Percentiles rank a stretch among this genome's conserved stretches.
Evolutionary conservation across 768 basidiomycete genomes (phyloP).

Genomic region (Mycena indigotica): DNA sequence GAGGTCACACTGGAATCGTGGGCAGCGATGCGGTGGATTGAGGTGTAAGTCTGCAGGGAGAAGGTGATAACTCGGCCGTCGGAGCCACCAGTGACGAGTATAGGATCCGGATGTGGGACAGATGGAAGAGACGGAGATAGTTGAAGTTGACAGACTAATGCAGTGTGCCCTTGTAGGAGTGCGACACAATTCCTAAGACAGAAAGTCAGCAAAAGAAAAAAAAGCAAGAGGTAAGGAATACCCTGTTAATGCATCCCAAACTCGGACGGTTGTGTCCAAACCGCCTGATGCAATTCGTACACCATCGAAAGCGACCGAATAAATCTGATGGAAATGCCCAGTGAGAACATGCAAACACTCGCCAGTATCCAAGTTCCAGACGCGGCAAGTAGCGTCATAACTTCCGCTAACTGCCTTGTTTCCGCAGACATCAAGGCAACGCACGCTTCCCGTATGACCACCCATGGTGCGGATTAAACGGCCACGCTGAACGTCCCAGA

Average conservation of each 20-base stretch:
- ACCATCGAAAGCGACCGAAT: constrained; percentile 90
- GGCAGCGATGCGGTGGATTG: constrained; percentile 73
- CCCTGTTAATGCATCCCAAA: constrained; percentile 90
- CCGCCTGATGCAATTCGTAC: constrained; percentile 79
- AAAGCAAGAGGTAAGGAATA: constrained; percentile 36
- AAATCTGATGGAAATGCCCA: constrained; percentile 89
- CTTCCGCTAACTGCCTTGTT: constrained; percentile 86
- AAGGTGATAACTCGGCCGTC: constrained; percentile 83
- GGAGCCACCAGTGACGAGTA: constrained; percentile 72
- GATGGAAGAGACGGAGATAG: constrained; percentile 54
- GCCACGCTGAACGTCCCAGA: constrained; percentile 93
- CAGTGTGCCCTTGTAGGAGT: constrained; percentile 87
- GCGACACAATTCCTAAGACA: constrained; percentile 71
- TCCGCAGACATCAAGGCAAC: constrained; percentile 88
- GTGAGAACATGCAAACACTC: constrained; percentile 78
- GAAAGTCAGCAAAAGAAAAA: constrained; percentile 1
- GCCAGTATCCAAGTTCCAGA: constrained; percentile 92
- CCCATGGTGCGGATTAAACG: constrained; percentile 61
- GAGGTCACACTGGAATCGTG: constrained; percentile 88
- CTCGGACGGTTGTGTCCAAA: constrained; percentile 89
- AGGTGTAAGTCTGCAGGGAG: constrained; percentile 46
- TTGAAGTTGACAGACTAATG: constrained; percentile 89
- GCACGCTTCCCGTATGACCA: constrained; percentile 81
- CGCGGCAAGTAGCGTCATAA: constrained; percentile 87
- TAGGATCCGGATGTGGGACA: constrained; percentile 76